Evolutionary conservation across 2,329 filamentous ascomycete species (phyloP).

Genomic region (Colletotrichum brevisporum): DNA sequence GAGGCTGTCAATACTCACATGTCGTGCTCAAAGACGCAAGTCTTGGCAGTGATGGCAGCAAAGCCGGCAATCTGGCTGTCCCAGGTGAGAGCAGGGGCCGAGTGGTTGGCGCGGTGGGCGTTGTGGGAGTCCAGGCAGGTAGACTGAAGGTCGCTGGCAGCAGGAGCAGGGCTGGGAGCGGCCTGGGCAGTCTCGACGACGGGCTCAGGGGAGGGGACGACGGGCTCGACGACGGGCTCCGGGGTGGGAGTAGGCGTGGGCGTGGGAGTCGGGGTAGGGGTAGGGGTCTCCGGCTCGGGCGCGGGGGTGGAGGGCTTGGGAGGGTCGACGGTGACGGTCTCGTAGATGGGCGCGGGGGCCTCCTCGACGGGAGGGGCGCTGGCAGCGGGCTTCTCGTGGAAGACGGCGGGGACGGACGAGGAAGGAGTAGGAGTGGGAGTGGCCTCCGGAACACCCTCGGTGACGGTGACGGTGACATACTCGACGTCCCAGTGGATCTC

Average conservation of each 20-base stretch:
- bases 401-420: conserved; percentile 36
- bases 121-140: conserved; percentile 83
- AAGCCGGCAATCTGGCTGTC: conserved; percentile 72
- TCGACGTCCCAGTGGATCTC: conserved; percentile 59
- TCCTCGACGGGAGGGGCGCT: conserved; percentile 32
- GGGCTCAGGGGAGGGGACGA: conserved; percentile 18
- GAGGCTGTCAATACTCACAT: conserved; percentile 68
- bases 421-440: conserved; percentile 45
- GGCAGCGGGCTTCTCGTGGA: conserved; percentile 38
- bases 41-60: conserved; percentile 74
- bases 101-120: conserved; percentile 87
- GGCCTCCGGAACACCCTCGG: conserved; percentile 47
- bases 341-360: conserved; percentile 34
- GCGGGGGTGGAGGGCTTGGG: conserved; percentile 47
- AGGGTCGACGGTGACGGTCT: conserved; percentile 35
- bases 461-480: conserved; percentile 61
- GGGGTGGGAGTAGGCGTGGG: conserved; percentile 38
- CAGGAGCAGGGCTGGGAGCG: conserved; percentile 39
- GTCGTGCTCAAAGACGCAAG: conserved; percentile 82
- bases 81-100: conserved; percentile 76
- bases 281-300: conserved; percentile 31
- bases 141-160: conserved; percentile 49
- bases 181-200: conserved; percentile 42
- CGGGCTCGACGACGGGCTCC: conserved; percentile 37
- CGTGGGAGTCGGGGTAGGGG: conserved; percentile 21